phyloP scores from a whole-genome alignment of 169 alveolate species.

The Plasmodium billcollinsi region DNA sequence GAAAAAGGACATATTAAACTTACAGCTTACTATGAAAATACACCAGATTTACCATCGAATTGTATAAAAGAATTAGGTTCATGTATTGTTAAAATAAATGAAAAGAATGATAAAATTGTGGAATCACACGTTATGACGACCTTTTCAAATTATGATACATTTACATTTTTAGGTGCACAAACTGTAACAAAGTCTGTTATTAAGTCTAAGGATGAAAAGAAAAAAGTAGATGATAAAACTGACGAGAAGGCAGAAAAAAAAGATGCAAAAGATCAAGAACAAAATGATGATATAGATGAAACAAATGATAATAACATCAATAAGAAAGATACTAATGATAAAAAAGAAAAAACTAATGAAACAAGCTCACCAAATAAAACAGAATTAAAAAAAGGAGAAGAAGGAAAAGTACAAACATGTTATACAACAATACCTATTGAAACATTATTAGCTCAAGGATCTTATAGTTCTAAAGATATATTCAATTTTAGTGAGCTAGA shows the following conservation, averaged over 20 bases:
- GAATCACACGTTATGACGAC: conserved; percentile 76
- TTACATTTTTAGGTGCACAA: conserved; percentile 63
- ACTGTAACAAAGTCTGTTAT: conserved; percentile 45
- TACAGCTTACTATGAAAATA: conserved; percentile 76
- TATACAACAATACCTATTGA: conserved; percentile 77
- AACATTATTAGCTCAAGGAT: conserved; percentile 70
- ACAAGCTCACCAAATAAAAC: conserved; percentile 19
- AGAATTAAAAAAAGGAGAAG: conserved; percentile 76
- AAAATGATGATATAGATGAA: conserved; percentile 45
- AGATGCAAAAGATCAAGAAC: conserved; percentile 9
- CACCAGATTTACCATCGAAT: conserved; percentile 72
- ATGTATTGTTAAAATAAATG: conserved; percentile 79
- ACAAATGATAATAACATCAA: conserved; percentile 4
- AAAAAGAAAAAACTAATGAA: background rate
- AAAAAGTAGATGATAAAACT: conserved; percentile 34
- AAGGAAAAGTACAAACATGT: conserved; percentile 77
- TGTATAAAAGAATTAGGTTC: conserved; percentile 78
- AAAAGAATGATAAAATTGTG: conserved; percentile 74
- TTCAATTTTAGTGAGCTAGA: conserved; percentile 78
- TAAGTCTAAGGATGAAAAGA: conserved; percentile 42
- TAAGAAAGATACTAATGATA: conserved; percentile 19
- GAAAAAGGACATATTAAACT: conserved; percentile 77
- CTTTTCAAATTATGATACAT: conserved; percentile 58
- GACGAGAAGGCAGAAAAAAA: conserved; percentile 16
- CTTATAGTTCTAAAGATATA: conserved; percentile 71